Base-by-base conservation (phyloP, 2,329 filamentous ascomycete species). In the Xylariaceae sp. region DNA sequence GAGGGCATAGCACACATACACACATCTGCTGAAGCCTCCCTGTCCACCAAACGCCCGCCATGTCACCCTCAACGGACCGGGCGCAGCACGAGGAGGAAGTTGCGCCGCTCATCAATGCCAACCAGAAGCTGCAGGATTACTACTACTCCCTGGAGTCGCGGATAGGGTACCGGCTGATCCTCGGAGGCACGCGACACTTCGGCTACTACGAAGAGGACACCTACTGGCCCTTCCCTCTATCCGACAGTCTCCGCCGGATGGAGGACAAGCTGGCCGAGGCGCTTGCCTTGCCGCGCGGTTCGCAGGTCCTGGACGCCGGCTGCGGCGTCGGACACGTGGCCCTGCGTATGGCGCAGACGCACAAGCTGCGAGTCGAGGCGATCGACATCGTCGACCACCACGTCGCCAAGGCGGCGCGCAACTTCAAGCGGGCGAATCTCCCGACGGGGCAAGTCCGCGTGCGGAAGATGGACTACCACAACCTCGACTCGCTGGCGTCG, bases 311-410 rank as follows among this genome's bases (percentile, higher is more conserved):
- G 5, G 81, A 84, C 63, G 80, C 80, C 1, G 80, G 80, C 11
- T 80, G 77, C 62, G 81, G 81, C 1, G 73, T 75, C 1, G 81
- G 76, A 11, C 73, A 78, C 60, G 80, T 83, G 11, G 80, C 81
- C 1, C 70, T 80, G 4, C 73, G 74, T 66, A 73, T 83, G 73
- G 81, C 78, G 5, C 62, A 68, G 17, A 70, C 37, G 3, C 11
- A 42, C 11, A 70, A 7, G 73, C 67, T 78, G 45, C 70, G 71
- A 6, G 70, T 84, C 5, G 70, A 74, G 9, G 78, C 64, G 23
- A 80, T 84, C 60, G 81, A 84, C 66, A 66, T 83, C 39, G 72
- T 78, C 1, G 74, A 78, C 23, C 74, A 75, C 56, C 80, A 83
- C 65, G 64, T 84, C 37, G 66, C 54, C 23, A 76, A 77, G 60